Conservation (phyloP, 257 asterid species). For the Haberlea rhodopensis region DNA sequence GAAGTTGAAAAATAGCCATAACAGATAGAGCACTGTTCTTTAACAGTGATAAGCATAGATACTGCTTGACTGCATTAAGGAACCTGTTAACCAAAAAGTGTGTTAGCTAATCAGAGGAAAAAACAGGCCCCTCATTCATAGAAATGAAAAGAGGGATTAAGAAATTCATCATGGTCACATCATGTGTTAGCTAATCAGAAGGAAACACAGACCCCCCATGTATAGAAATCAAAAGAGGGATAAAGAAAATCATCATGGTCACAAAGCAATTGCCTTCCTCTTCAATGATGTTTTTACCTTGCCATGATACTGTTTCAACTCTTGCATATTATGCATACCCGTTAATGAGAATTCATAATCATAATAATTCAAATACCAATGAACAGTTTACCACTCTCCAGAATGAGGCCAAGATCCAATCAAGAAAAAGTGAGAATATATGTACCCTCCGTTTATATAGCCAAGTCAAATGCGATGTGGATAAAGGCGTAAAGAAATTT, state of each 20-base stretch:
- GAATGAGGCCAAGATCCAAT: neutral
- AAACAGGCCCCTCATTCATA: neutral
- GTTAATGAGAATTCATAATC: too few species aligned
- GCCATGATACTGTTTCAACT: neutral
- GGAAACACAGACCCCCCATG: neutral
- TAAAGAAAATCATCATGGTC: neutral
- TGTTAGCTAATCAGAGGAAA: neutral
- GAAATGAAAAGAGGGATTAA: neutral
- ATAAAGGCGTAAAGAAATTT: neutral
- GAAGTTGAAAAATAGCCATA: constrained; percentile 56
- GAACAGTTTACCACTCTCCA: neutral
- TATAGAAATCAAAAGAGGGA: too few species aligned
- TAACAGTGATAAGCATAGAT: constrained; percentile 50
- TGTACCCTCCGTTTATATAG: too few species aligned
- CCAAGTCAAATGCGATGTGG: neutral
- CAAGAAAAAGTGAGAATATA: too few species aligned
- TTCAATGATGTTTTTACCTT: neutral
- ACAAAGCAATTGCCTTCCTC: neutral
- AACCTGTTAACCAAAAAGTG: constrained; percentile 8
- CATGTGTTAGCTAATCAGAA: neutral
- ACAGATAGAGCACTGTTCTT: constrained; percentile 61
- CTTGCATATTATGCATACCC: neutral
- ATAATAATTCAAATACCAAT: neutral
- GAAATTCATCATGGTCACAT: neutral
- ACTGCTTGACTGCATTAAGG: constrained; percentile 53